Evolutionary conservation across 495 filamentous ascomycete species (phyloP), one percentile per base, ranked within the genome.

Genomic region (Penicillium manginii): DNA sequence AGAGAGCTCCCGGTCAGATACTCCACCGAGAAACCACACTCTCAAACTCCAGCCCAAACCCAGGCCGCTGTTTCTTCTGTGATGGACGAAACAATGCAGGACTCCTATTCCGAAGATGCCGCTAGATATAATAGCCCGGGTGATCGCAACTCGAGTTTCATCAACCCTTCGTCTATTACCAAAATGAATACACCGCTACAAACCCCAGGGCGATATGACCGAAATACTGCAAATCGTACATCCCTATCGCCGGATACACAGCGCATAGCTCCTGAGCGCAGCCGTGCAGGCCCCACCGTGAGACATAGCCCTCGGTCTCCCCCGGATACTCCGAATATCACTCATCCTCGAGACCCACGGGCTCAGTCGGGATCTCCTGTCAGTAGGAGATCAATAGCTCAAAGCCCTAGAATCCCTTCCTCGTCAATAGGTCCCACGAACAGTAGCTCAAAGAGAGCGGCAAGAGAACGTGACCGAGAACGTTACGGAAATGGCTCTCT

Each of bases 401-500:
- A 54, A 8, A 40, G 12, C 11, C 7, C 19, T 54, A 2, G 29
- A 52, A 10, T 40, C 23, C 12, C 52, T 61, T 19, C 26, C 39
- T 1, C 26, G 21, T 18, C 33, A 53, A 31, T 22, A n/a, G 1
- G 1, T 37, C 9, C 11, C 45, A 47, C 15, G 31, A 17, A 6
- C 3, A n/a, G 1, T 52, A 55, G 33, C 22, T 42, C 32, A 39
- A 37, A 48, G 40, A 67, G 55, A 6, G 61, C 58, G 1, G 62
- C 62, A 15, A 61, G 72, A 23, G 65, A 73, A 29, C 65, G 62
- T 6, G 71, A 73, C 39, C 54, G 61, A 47, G 72, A 74, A 23
- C 67, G 67, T 5, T 75, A 75, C 50, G 73, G 71, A 1, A 79
- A 75, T 43, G 76, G 73, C 17, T 63, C 74, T 19, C 63, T 79